Evolutionary conservation across 169 alveolate species (phyloP).

Genomic region (Eimeria praecox): DNA sequence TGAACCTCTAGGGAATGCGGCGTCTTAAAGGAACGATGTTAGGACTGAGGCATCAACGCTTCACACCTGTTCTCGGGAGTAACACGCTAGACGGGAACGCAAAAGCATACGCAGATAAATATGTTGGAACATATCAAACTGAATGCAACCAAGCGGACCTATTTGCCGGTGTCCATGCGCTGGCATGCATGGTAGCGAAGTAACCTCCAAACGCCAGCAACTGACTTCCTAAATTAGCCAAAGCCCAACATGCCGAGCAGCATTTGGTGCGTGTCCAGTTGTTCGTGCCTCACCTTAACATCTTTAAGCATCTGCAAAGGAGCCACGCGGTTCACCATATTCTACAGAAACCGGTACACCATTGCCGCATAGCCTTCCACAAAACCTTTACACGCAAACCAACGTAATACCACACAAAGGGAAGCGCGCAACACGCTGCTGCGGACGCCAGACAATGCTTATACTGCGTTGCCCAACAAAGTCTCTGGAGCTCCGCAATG

Average conservation of each 20-base stretch:
- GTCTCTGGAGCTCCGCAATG: not conserved
- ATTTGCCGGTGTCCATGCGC: not conserved
- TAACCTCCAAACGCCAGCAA: not conserved
- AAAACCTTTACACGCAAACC: not conserved
- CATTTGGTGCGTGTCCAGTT: not conserved
- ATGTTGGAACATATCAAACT: not conserved
- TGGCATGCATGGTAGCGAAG: not conserved
- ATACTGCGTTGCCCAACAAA: not conserved
- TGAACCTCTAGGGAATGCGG: not conserved
- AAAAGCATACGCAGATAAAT: not conserved
- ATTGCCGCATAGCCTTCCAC: not conserved
- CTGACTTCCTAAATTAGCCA: not conserved
- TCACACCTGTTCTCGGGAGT: not conserved
- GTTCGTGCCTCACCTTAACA: too few species aligned
- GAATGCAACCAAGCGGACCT: not conserved
- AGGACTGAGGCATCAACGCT: not conserved
- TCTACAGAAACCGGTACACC: not conserved
- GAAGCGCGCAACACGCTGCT: not conserved
- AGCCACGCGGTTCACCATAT: too few species aligned
- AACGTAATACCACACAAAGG: not conserved
- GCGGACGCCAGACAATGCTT: not conserved
- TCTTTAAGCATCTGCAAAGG: too few species aligned
- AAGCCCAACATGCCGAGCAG: not conserved
- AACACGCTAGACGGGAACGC: not conserved
- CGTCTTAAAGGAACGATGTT: not conserved